Percentiles rank a stretch among this genome's conserved stretches.
Conservation (phyloP, 2,329 filamentous ascomycete species). For the Colletotrichum sp. region DNA sequence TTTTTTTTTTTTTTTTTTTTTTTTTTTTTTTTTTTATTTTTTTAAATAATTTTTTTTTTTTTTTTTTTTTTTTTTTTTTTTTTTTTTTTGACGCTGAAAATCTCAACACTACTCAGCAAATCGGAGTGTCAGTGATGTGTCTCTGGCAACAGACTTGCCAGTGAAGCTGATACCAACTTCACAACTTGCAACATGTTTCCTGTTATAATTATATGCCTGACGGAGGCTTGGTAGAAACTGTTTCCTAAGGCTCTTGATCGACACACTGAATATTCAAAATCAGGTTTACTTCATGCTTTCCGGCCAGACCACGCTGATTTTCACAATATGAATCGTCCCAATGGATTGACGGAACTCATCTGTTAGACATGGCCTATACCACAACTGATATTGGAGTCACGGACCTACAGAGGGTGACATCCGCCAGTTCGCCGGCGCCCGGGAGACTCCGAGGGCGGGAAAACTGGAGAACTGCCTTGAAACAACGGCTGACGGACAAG, state of each 20-base stretch:
- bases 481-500: background rate
- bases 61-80: too few relatives aligned
- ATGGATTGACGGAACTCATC: background rate
- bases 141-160: too few relatives aligned
- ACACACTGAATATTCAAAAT: too few relatives aligned
- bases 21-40: too few relatives aligned
- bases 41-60: too few relatives aligned
- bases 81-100: background rate
- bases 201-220: rapidly evolving
- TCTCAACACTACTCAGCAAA: background rate
- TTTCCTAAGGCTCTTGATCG: background rate
- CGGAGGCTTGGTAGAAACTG: background rate
- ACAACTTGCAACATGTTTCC: background rate
- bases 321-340: background rate
- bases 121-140: too few relatives aligned
- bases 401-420: background rate
- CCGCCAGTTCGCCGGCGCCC: background rate
- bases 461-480: background rate
- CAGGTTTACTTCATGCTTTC: too few relatives aligned
- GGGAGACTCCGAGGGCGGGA: background rate
- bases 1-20: too few relatives aligned
- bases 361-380: background rate
- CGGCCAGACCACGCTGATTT: too few relatives aligned
- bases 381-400: background rate
- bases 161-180: rapidly evolving